These are phyloP conservation scores for Jasminum sambac DNA, from an alignment of 257 asterid genomes.

Conservation along the genomic window DNA sequence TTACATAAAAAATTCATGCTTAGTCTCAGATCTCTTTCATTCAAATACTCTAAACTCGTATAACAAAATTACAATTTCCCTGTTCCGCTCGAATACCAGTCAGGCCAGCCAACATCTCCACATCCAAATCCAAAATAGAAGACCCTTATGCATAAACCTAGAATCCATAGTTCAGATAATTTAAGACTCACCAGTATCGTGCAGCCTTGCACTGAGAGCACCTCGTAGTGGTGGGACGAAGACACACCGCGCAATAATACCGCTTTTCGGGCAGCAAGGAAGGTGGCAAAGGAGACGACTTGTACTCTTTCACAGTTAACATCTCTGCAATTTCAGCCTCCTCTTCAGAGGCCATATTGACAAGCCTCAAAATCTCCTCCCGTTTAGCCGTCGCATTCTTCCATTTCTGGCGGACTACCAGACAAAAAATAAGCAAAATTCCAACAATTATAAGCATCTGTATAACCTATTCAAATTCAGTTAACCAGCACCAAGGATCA, in stretches of 20 bases:
- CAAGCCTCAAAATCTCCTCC: slow-evolving; percentile 60
- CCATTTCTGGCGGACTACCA: slow-evolving; percentile 55
- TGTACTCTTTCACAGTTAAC: slow-evolving; percentile 33
- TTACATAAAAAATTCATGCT: neutral
- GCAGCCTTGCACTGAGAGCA: slow-evolving; percentile 58
- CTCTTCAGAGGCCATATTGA: slow-evolving; percentile 40
- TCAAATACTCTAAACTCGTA: slow-evolving; percentile 2
- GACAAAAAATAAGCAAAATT: slow-evolving; percentile 45
- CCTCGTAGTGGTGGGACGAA: slow-evolving; percentile 54
- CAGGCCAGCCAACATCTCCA: neutral
- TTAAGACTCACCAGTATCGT: slow-evolving; percentile 52
- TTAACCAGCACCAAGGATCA: slow-evolving; percentile 52
- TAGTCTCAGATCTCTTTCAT: neutral
- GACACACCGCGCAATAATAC: slow-evolving; percentile 48
- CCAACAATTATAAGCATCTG: slow-evolving; percentile 47
- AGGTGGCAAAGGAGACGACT: slow-evolving; percentile 27
- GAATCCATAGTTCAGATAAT: slow-evolving; percentile 3
- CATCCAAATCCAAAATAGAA: neutral
- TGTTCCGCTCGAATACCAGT: slow-evolving; percentile 16
- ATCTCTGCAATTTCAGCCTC: slow-evolving; percentile 44
- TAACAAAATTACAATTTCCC: slow-evolving; percentile 6
- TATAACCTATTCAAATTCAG: slow-evolving; percentile 20
- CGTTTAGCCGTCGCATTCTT: slow-evolving; percentile 48
- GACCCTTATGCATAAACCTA: neutral
- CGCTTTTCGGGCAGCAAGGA: slow-evolving; percentile 34